phyloP scores from a whole-genome alignment of 768 basidiomycete species.

The Kwoniella bestiolae region DNA sequence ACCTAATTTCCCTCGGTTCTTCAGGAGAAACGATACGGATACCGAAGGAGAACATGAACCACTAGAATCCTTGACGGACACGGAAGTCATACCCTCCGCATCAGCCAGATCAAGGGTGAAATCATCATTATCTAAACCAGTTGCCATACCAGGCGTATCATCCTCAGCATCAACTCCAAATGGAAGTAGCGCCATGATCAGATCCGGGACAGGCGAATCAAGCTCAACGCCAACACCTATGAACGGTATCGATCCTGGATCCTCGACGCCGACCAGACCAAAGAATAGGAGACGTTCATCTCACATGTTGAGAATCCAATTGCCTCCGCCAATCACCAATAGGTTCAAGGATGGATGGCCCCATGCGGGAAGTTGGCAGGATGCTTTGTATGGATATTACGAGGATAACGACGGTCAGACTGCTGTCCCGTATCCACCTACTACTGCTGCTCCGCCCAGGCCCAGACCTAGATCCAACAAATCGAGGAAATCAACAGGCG shows the following conservation, averaged over 20 bases:
- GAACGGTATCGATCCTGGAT: background rate
- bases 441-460: background rate
- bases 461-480: constrained; percentile 7
- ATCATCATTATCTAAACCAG: constrained; percentile 16
- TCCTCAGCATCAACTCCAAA: background rate
- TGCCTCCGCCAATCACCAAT: constrained; percentile 33
- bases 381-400: constrained; percentile 45
- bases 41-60: constrained; percentile 15
- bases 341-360: constrained; percentile 44
- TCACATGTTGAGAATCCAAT: constrained; percentile 22
- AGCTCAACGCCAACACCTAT: background rate
- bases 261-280: constrained; percentile 21
- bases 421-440: background rate
- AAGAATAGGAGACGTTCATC: constrained; percentile 16
- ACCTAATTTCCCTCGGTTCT: constrained; percentile 27
- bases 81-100: constrained; percentile 14
- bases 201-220: constrained; percentile 5
- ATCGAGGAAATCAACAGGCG: background rate
- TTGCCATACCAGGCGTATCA: constrained; percentile 1
- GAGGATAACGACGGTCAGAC: constrained; percentile 12
- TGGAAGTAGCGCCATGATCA: background rate
- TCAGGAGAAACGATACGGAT: constrained; percentile 5
- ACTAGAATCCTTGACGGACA: constrained; percentile 19
- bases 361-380: constrained; percentile 50
- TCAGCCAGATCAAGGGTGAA: background rate